phyloP scores from a whole-genome alignment of 1,284 basidiomycete genomes.

The Golubevia sp. region DNA sequence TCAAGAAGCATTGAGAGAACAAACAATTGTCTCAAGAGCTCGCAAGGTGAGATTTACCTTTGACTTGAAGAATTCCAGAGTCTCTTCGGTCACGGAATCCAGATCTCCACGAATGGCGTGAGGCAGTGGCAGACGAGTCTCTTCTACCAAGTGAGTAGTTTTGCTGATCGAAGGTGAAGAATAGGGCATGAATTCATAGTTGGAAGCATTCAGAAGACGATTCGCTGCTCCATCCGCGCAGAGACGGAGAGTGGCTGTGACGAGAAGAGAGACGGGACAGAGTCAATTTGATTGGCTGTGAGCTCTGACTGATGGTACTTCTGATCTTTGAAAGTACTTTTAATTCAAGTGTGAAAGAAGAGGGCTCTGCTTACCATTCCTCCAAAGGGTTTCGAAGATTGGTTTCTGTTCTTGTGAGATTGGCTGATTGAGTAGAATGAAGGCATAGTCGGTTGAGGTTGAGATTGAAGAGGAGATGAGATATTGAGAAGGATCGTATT shows the following conservation, averaged over 20 bases:
- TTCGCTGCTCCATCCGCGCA: slow-evolving; percentile 54
- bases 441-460: slow-evolving; percentile 15
- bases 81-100: slow-evolving; percentile 32
- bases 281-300: too few species aligned
- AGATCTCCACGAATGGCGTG: slow-evolving; percentile 44
- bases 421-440: slow-evolving; percentile 40
- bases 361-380: slow-evolving; percentile 8
- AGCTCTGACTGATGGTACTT: too few species aligned
- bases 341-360: not conserved
- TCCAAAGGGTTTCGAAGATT: slow-evolving; percentile 31
- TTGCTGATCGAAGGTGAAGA: not conserved
- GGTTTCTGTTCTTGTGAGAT: slow-evolving; percentile 21
- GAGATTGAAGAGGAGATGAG: too few species aligned
- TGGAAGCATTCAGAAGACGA: slow-evolving; percentile 29
- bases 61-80: slow-evolving; percentile 21
- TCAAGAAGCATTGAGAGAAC: too few species aligned
- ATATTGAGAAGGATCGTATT: too few species aligned
- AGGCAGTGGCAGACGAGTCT: slow-evolving; percentile 15
- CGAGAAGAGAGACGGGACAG: not conserved
- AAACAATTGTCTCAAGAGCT: too few species aligned
- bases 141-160: not conserved
- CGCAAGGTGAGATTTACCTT: too few species aligned
- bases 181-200: not conserved
- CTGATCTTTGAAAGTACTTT: slow-evolving; percentile 1
- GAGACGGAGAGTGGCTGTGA: slow-evolving; percentile 24